A percentile compares a stretch with the other conserved stretches of the same genome.
phyloP scores from a whole-genome alignment of 2,329 filamentous ascomycete genomes.

The Cytospora mali region DNA sequence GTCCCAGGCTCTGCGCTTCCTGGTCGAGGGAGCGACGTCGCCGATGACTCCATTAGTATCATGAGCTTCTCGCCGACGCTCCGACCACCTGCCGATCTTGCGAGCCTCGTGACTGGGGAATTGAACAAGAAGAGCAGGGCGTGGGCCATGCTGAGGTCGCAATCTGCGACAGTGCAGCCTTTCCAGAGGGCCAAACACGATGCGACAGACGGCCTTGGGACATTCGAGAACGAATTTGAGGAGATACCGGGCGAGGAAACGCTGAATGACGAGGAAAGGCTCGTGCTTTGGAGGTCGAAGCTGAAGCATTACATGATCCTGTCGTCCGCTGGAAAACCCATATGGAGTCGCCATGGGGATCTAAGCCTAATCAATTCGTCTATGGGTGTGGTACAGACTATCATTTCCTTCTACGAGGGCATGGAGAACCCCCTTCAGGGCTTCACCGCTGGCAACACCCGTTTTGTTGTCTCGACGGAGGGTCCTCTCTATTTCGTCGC shows the following conservation, averaged over 20 bases:
- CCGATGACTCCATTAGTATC: conserved; percentile 66
- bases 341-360: conserved; percentile 94
- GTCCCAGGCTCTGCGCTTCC: conserved; percentile 25
- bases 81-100: conserved; percentile 70
- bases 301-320: conserved; percentile 97
- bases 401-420: conserved; percentile 94
- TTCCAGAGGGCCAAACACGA: conserved; percentile 50
- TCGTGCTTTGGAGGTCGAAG: conserved; percentile 84
- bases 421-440: conserved; percentile 75
- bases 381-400: conserved; percentile 93
- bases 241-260: conserved; percentile 61
- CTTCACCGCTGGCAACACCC: conserved; percentile 83
- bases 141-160: conserved; percentile 67
- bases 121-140: conserved; percentile 67
- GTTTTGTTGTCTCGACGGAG: conserved; percentile 83
- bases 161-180: conserved; percentile 60
- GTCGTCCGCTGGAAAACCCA: conserved; percentile 93
- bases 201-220: conserved; percentile 55
- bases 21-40: conserved; percentile 13
- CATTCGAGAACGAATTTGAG: conserved; percentile 80
- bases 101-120: conserved; percentile 78
- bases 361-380: conserved; percentile 88
- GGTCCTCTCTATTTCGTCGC: conserved; percentile 91
- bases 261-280: conserved; percentile 57
- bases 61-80: conserved; percentile 67